phyloP scores from a whole-genome alignment of 345 rosid genomes.

The Citrus mangshanensis region DNA sequence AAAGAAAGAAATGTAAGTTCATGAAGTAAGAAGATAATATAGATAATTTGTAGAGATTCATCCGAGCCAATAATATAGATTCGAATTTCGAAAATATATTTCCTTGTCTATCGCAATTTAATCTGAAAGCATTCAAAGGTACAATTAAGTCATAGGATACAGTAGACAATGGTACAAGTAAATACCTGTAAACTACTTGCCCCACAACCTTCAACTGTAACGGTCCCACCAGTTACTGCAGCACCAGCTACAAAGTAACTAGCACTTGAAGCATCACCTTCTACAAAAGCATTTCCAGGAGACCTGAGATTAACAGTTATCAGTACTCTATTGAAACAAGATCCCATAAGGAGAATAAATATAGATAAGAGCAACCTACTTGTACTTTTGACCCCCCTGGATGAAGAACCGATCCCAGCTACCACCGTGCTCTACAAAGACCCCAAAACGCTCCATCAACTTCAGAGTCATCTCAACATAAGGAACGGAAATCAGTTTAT shows the following conservation, averaged over 20 bases:
- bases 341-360: slow-evolving; percentile 1
- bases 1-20: slow-evolving; percentile 12
- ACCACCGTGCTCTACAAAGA: slow-evolving; percentile 59
- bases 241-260: slow-evolving; percentile 98
- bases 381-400: slow-evolving; percentile 87
- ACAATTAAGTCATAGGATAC: neutral
- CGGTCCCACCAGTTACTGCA: slow-evolving; percentile 89
- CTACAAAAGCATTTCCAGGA: slow-evolving; percentile 87
- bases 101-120: neutral
- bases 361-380: slow-evolving; percentile 37
- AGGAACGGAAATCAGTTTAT: slow-evolving; percentile 86
- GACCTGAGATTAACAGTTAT: slow-evolving; percentile 47
- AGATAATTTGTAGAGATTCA: neutral
- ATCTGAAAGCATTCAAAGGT: neutral
- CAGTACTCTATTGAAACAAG: neutral
- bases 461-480: slow-evolving; percentile 97
- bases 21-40: neutral
- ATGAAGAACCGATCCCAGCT: slow-evolving; percentile 88
- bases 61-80: neutral
- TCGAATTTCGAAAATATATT: neutral
- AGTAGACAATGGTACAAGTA: neutral
- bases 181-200: slow-evolving; percentile 87
- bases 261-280: slow-evolving; percentile 99
- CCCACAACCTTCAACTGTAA: slow-evolving; percentile 97
- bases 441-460: slow-evolving; percentile 92